A percentile compares a stretch with the other conserved stretches of the same genome.
phyloP scores from a whole-genome alignment of 192 early-diverging fungal genomes.

The Backusella parvicylindrica region DNA sequence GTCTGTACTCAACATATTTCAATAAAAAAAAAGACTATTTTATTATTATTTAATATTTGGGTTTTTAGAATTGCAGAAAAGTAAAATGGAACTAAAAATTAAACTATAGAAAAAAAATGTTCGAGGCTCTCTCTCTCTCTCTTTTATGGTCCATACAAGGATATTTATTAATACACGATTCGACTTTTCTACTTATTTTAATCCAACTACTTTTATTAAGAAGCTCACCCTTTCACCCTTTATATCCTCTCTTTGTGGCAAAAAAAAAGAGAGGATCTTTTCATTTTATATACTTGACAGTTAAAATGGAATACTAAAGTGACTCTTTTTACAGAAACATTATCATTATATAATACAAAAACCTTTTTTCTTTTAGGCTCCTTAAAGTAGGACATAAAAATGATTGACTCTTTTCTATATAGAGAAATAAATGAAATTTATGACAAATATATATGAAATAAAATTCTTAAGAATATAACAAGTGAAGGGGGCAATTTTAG shows the following conservation, averaged over 20 bases:
- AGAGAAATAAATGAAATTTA: background rate
- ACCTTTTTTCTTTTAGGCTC: background rate
- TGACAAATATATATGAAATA: background rate
- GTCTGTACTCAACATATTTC: constrained; percentile 3
- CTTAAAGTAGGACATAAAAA: background rate
- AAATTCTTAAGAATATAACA: background rate
- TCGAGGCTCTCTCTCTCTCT: background rate
- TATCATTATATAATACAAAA: background rate
- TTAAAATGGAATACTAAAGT: background rate
- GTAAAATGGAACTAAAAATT: background rate
- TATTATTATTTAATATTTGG: background rate
- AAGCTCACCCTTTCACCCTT: background rate
- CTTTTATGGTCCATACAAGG: background rate
- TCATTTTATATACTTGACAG: background rate
- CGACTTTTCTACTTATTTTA: background rate
- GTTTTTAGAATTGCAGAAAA: background rate
- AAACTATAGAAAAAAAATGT: background rate
- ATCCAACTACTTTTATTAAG: background rate
- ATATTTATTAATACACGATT: background rate
- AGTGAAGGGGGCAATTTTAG: background rate
- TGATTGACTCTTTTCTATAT: background rate
- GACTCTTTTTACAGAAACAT: background rate
- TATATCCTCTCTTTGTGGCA: background rate
- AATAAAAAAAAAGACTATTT: background rate
- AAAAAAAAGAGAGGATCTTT: background rate